Evolutionary conservation across 2,329 filamentous ascomycete species (phyloP).

Genomic region (Colletotrichum zoysiae): DNA sequence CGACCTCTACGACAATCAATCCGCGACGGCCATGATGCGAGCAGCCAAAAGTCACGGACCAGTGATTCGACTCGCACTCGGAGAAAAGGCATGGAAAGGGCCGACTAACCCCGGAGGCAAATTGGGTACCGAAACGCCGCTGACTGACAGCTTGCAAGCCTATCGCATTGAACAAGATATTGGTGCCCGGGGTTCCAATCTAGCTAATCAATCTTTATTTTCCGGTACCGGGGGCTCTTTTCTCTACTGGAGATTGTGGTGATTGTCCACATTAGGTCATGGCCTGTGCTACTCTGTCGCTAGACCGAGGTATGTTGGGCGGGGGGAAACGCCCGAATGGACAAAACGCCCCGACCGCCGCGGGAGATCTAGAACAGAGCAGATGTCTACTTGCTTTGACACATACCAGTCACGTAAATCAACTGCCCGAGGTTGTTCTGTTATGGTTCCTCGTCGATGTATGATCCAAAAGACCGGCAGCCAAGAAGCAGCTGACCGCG

Average conservation of each 20-base stretch:
- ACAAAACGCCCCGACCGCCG: neutral
- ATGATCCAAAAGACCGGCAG: neutral
- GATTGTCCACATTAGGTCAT: neutral
- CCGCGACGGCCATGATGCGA: neutral
- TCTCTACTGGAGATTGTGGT: neutral
- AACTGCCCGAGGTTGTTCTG: neutral
- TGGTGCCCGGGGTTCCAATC: neutral
- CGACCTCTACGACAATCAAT: neutral
- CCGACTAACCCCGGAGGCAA: slow-evolving; percentile 3
- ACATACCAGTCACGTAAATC: neutral
- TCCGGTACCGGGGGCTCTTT: no score
- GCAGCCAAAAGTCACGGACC: neutral
- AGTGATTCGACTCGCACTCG: neutral
- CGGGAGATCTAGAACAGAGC: no score
- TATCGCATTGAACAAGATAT: slow-evolving; percentile 12
- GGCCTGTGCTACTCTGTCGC: neutral
- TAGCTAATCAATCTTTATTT: neutral
- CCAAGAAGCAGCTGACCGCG: neutral
- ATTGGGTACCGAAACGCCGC: slow-evolving; percentile 3
- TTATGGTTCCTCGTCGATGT: neutral
- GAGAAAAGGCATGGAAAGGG: neutral
- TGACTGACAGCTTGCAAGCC: neutral
- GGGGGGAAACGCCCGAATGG: neutral
- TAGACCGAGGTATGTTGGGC: neutral
- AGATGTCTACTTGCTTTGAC: neutral